Conservation (phyloP, 2,329 filamentous ascomycete genomes). For the Aspergillus sp. region DNA sequence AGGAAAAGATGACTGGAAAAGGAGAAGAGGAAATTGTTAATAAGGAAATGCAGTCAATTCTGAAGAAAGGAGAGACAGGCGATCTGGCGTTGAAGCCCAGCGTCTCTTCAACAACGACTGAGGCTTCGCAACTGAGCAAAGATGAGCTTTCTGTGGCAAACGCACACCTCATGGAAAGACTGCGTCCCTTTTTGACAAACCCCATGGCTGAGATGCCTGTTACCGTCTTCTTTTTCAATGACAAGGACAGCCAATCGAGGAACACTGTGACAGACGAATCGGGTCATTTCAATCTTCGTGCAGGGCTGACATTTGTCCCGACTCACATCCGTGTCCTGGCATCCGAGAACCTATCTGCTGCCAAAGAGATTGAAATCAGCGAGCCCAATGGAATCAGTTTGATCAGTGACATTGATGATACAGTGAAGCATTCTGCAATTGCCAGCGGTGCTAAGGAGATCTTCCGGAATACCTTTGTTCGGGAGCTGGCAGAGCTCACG, state of each 20-base stretch:
- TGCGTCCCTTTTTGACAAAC: conserved; percentile 85
- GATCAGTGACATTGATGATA: conserved; percentile 97
- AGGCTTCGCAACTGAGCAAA: conserved; percentile 53
- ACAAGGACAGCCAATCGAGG: conserved; percentile 72
- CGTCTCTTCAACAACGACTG: conserved; percentile 50
- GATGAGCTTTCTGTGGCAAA: conserved; percentile 77
- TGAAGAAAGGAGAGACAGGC: conserved; percentile 64
- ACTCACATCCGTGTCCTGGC: conserved; percentile 85
- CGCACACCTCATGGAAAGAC: conserved; percentile 76
- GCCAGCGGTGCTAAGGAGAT: conserved; percentile 83
- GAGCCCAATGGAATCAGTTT: conserved; percentile 78
- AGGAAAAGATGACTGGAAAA: conserved; percentile 35
- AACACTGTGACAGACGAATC: conserved; percentile 82
- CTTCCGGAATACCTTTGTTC: conserved; percentile 91
- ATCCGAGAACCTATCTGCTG: conserved; percentile 76
- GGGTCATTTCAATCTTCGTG: conserved; percentile 79
- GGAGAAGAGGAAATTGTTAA: conserved; percentile 64
- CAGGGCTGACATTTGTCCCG: conserved; percentile 81
- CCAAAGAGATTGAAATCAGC: conserved; percentile 71
- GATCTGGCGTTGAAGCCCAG: conserved; percentile 65
- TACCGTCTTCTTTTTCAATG: conserved; percentile 93
- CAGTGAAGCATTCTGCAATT: conserved; percentile 93
- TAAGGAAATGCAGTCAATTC: conserved; percentile 70
- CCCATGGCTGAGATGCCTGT: conserved; percentile 73
- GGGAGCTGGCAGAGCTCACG: conserved; percentile 73